phyloP scores from a whole-genome alignment of 257 asterid species.

The Ocimum tenuiflorum region DNA sequence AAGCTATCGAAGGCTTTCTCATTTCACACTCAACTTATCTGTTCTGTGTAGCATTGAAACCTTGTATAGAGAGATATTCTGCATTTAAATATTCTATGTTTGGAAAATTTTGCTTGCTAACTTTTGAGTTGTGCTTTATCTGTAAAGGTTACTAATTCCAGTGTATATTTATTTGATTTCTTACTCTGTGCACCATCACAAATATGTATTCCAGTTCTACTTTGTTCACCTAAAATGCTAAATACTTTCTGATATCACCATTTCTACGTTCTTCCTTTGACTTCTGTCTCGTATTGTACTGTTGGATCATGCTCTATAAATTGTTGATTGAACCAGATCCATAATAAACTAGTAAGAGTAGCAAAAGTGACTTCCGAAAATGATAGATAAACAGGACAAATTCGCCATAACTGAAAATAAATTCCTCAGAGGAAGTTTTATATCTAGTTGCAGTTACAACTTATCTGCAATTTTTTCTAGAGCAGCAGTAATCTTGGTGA shows the following conservation, averaged over 20 bases:
- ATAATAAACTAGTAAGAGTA: background rate
- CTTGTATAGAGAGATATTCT: conserved; percentile 26
- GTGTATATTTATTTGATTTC: too few species aligned
- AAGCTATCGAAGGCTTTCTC: background rate
- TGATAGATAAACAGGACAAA: background rate
- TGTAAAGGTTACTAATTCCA: conserved; percentile 16
- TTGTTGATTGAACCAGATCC: background rate
- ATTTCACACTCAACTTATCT: background rate
- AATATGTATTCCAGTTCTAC: too few species aligned
- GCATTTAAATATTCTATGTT: conserved; percentile 12
- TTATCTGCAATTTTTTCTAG: conserved; percentile 48
- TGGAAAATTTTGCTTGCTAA: conserved; percentile 23
- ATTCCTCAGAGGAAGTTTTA: background rate
- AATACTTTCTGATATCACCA: too few species aligned
- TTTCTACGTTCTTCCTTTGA: background rate
- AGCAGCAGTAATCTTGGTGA: conserved; percentile 47
- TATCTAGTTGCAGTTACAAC: conserved; percentile 17
- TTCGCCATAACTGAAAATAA: background rate
- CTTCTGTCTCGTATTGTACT: background rate
- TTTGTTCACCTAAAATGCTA: background rate
- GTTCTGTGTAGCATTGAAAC: background rate
- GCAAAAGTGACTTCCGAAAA: background rate
- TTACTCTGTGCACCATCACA: too few species aligned
- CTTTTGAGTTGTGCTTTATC: background rate
- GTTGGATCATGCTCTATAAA: background rate